Evolutionary conservation across 176 grass and related monocot genomes (phyloP).

Genomic region (Triticum timopheevii): DNA sequence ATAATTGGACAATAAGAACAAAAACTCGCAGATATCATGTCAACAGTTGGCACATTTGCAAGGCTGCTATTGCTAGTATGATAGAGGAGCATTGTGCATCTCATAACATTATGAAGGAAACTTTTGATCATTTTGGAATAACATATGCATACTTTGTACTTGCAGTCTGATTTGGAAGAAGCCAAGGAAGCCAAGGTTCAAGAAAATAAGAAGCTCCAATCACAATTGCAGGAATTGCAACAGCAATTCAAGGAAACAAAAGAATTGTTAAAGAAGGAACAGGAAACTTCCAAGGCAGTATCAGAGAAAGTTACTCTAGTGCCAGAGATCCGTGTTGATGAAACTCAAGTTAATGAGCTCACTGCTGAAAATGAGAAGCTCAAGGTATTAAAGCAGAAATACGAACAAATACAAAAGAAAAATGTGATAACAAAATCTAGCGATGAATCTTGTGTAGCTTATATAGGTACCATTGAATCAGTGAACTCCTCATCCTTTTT

Average conservation of each 20-base stretch:
- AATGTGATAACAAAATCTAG: neutral
- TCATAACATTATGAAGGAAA: neutral
- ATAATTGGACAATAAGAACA: conserved; percentile 9
- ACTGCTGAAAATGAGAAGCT: conserved; percentile 80
- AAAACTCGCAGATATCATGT: neutral
- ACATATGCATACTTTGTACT: conserved; percentile 18
- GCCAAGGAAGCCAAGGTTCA: conserved; percentile 88
- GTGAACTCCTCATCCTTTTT: neutral
- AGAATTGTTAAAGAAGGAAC: conserved; percentile 61
- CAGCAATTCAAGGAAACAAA: conserved; percentile 59
- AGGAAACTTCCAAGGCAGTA: conserved; percentile 50
- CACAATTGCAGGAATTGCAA: conserved; percentile 66
- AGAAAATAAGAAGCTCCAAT: conserved; percentile 66
- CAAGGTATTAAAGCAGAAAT: conserved; percentile 54
- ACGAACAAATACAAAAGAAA: neutral
- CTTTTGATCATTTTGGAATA: neutral
- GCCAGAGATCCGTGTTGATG: conserved; percentile 69
- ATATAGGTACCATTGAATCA: conserved; percentile 1
- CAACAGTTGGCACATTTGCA: neutral
- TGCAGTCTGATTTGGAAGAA: conserved; percentile 83
- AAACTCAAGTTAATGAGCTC: conserved; percentile 52
- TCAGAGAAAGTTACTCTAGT: conserved; percentile 56
- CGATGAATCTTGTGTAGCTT: neutral
- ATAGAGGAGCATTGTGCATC: neutral
- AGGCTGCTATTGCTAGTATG: conserved; percentile 24